Percentiles rank a stretch among this genome's conserved stretches.
These are phyloP conservation scores for maize (Zea mays) DNA, from an alignment of 176 grass and related monocot species.

Conservation along the genomic window Zm-B73-REFERENCE-NAM-5.0 NC_050097.1:90838001-90838500, in stretches of 20 bases:
- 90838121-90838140: not conserved
- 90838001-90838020: not conserved
- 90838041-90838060: not conserved
- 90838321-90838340: constrained; percentile 94
- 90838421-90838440: not conserved
- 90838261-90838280: constrained; percentile 51
- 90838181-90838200: not conserved
- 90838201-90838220: constrained; percentile 23
- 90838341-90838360: constrained; percentile 38
- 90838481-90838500: not conserved
- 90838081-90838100: not conserved
- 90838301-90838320: constrained; percentile 88
- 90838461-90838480: not conserved
- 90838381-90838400: not conserved
- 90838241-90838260: constrained; percentile 8
- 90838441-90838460: not conserved
- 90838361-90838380: not conserved
- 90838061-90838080: not conserved
- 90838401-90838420: not conserved
- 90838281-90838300: constrained; percentile 66
- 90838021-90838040: not conserved
- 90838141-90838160: not conserved
- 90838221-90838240: not conserved
- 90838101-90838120: not conserved
- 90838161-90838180: not conserved